Evolutionary conservation across 202 grass and related monocot species (phyloP).

Genomic region (Schoenoplectus tabernaemontani): DNA sequence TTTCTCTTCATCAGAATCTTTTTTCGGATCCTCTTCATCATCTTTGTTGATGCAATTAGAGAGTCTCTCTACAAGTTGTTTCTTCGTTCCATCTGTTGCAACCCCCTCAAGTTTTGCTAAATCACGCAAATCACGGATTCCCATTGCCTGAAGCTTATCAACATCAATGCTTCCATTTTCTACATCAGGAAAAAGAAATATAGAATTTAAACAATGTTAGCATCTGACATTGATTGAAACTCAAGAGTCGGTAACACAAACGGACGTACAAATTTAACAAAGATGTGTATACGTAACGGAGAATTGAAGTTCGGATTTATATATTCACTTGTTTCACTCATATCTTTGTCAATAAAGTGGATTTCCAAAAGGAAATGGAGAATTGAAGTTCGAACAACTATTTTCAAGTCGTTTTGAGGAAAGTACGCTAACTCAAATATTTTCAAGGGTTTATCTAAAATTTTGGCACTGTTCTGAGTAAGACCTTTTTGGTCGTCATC

Average conservation of each 20-base stretch:
- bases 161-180: slow-evolving; percentile 21
- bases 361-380: not conserved
- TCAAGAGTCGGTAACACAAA: no score
- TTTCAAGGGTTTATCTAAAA: not conserved
- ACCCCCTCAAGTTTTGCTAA: slow-evolving; percentile 41
- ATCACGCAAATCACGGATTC: slow-evolving; percentile 43
- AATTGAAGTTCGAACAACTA: not conserved
- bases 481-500: slow-evolving; percentile 23
- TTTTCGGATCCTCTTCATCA: not conserved
- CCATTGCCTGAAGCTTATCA: slow-evolving; percentile 50
- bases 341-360: no score
- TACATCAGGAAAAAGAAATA: not conserved
- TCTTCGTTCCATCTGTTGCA: slow-evolving; percentile 36
- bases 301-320: no score
- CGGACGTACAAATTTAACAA: no score
- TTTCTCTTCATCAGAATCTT: not conserved
- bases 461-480: not conserved
- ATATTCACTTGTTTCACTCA: no score
- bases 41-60: slow-evolving; percentile 16
- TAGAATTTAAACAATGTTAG: not conserved
- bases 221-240: not conserved
- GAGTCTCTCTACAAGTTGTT: slow-evolving; percentile 43
- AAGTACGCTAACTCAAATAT: not conserved
- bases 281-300: no score
- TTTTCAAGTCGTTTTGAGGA: not conserved